Evolutionary conservation across 106 monocot genomes (phyloP).

Genomic region (Apostasia ramifera): DNA sequence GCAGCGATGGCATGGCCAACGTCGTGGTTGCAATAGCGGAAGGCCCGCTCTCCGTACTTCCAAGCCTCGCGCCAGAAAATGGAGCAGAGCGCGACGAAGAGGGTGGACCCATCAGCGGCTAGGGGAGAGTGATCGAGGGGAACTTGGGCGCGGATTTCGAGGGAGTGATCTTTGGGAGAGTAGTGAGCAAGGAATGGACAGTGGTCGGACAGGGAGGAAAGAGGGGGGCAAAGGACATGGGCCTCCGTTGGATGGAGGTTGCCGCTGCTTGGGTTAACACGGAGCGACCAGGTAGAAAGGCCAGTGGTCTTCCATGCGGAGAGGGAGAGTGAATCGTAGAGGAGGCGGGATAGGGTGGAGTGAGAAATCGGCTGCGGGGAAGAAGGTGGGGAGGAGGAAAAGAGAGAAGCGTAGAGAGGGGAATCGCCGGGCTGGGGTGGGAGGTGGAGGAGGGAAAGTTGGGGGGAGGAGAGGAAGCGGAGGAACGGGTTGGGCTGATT

Average conservation of each 20-base stretch:
- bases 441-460: slow-evolving; percentile 23
- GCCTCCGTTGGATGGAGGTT: slow-evolving; percentile 97
- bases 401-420: slow-evolving; percentile 18
- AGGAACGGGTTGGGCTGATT: slow-evolving; percentile 99
- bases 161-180: slow-evolving; percentile 79
- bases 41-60: slow-evolving; percentile 95
- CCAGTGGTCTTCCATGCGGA: slow-evolving; percentile 93
- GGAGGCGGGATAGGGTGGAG: slow-evolving; percentile 55
- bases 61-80: slow-evolving; percentile 97
- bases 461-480: slow-evolving; percentile 37
- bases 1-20: slow-evolving; percentile 90
- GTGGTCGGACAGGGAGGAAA: slow-evolving; percentile 9
- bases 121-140: slow-evolving; percentile 12
- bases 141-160: slow-evolving; percentile 46
- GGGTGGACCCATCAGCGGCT: neutral
- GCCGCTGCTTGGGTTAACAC: slow-evolving; percentile 97
- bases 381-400: slow-evolving; percentile 18
- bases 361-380: slow-evolving; percentile 31
- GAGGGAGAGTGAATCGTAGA: slow-evolving; percentile 90
- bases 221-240: slow-evolving; percentile 55
- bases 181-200: slow-evolving; percentile 76
- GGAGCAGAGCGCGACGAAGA: slow-evolving; percentile 63
- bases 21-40: slow-evolving; percentile 96
- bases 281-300: slow-evolving; percentile 90
- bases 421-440: slow-evolving; percentile 15